phyloP scores from a whole-genome alignment of 1,139 yeast species.

The Pneumocystis canis region DNA sequence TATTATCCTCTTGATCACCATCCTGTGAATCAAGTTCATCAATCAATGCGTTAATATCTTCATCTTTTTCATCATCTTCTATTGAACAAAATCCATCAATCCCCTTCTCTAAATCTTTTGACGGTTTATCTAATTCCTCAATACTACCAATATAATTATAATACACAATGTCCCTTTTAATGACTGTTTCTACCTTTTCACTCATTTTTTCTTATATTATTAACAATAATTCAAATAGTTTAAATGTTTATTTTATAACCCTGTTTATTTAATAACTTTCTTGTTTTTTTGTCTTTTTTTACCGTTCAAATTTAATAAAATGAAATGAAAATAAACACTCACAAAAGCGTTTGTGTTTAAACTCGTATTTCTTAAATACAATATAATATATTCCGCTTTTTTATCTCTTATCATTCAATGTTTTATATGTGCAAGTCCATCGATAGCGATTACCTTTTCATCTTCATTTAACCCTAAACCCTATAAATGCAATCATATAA shows the following conservation, averaged over 20 bases:
- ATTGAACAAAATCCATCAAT: not conserved
- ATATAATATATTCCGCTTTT: not conserved
- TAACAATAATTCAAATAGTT: not conserved
- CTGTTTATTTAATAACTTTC: not conserved
- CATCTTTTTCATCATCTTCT: slow-evolving; percentile 54
- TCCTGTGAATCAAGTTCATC: slow-evolving; percentile 77
- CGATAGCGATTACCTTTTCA: not conserved
- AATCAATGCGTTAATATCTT: slow-evolving; percentile 79
- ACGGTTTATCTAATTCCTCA: not conserved
- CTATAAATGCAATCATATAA: not conserved
- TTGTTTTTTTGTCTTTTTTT: not conserved
- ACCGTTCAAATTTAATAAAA: not conserved
- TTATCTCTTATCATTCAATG: not conserved
- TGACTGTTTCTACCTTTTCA: not conserved
- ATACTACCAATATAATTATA: not conserved
- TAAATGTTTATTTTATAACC: not conserved
- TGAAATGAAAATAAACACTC: not conserved
- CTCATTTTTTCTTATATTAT: not conserved
- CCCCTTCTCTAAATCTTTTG: not conserved
- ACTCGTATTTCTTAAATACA: not conserved
- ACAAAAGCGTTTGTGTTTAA: not conserved
- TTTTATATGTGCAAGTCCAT: not conserved
- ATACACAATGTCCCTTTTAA: not conserved
- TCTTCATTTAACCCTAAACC: not conserved
- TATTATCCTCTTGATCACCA: slow-evolving; percentile 42